Evolutionary conservation across 768 basidiomycete species (phyloP).

Genomic region (Cystofilobasidium capitatum): DNA sequence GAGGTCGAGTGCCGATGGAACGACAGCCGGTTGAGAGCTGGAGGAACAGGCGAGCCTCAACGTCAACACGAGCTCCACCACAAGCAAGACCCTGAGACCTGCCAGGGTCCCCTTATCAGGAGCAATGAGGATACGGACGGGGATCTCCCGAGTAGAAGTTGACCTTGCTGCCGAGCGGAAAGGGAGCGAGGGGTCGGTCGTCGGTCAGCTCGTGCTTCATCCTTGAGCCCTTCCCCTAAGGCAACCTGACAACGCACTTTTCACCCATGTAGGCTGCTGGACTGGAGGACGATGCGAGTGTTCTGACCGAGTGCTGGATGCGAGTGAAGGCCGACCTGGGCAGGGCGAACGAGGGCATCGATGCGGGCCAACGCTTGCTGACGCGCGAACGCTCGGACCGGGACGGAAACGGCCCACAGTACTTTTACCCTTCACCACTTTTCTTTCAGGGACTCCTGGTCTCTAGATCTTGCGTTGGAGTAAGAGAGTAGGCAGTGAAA

Average conservation of each 20-base stretch:
- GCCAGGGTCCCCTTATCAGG: neutral
- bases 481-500: neutral
- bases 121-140: too few species aligned
- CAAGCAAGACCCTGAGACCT: neutral
- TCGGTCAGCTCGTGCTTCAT: too few species aligned
- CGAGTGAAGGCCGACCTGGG: too few species aligned
- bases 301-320: too few species aligned
- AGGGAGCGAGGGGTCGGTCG: neutral
- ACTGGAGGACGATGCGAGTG: neutral
- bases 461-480: too few species aligned
- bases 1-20: slow-evolving; percentile 65
- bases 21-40: slow-evolving; percentile 41
- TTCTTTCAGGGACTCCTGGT: too few species aligned
- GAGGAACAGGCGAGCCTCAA: slow-evolving; percentile 30
- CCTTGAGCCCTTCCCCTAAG: neutral
- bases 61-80: too few species aligned
- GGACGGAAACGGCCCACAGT: too few species aligned
- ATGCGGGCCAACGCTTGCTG: too few species aligned
- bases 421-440: too few species aligned
- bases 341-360: too few species aligned
- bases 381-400: too few species aligned
- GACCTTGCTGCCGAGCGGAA: neutral
- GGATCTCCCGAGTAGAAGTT: slow-evolving; percentile 22
- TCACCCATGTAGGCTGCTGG: slow-evolving; percentile 21
- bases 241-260: neutral